Conservation (phyloP, 2,329 filamentous ascomycete genomes). For the Neoascochyta sp. region DNA sequence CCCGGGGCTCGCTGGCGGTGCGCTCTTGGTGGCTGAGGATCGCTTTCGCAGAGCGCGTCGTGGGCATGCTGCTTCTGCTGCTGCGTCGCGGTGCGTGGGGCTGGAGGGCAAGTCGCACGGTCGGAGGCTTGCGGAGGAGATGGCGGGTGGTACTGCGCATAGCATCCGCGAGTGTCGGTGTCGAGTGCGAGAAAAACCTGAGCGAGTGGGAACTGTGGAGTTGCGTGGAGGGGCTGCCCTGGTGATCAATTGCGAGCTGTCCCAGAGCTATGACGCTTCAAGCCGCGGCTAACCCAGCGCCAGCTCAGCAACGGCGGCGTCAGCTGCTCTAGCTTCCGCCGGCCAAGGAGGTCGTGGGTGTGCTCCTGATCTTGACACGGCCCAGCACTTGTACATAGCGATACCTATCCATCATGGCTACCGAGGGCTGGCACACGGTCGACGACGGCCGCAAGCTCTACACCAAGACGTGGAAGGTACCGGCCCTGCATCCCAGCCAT, state of each 20-base stretch:
- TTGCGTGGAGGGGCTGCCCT: too few species aligned
- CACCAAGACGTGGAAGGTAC: conserved; percentile 60
- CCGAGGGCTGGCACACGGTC: conserved; percentile 50
- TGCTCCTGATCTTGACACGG: too few species aligned
- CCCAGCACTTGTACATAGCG: too few species aligned
- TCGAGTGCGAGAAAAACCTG: too few species aligned
- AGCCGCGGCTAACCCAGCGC: too few species aligned
- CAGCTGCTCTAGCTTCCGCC: too few species aligned
- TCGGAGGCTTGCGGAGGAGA: conserved; percentile 10
- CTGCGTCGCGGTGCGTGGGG: conserved; percentile 17
- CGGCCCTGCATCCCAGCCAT: too few species aligned
- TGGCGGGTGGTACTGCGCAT: conserved; percentile 14
- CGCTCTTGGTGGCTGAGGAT: conserved; percentile 60
- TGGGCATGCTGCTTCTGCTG: conserved; percentile 29
- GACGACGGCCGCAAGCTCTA: conserved; percentile 55
- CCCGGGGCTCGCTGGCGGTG: conserved; percentile 70
- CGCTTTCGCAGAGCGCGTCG: conserved; percentile 24
- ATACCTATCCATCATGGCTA: conserved; percentile 29
- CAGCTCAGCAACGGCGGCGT: too few species aligned
- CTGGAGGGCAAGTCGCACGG: conserved; percentile 10
- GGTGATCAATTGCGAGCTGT: too few species aligned
- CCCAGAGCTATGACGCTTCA: too few species aligned
- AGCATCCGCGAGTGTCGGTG: too few species aligned
- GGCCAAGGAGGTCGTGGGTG: too few species aligned
- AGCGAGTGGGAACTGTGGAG: conserved; percentile 17